Evolutionary conservation across 441 rosid species (phyloP).

Genomic region (Hura crepitans): DNA sequence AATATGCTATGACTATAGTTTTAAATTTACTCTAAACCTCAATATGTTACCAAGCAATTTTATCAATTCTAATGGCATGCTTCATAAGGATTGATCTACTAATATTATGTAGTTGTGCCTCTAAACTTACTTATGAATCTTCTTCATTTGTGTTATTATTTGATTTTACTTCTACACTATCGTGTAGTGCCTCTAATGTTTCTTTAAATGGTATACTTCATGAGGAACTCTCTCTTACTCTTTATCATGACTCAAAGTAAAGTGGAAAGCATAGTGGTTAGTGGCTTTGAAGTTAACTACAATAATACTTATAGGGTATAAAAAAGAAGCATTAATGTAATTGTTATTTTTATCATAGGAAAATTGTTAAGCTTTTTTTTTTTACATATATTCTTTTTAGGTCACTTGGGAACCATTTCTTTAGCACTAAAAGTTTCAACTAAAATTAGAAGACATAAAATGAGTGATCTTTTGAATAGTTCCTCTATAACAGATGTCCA

Average conservation of each 20-base stretch:
- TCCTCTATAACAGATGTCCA: slow-evolving; percentile 54
- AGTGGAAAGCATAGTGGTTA: slow-evolving; percentile 45
- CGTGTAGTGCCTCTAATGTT: slow-evolving; percentile 76
- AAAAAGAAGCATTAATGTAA: slow-evolving; percentile 5
- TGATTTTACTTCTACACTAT: slow-evolving; percentile 29
- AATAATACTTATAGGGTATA: slow-evolving; percentile 84
- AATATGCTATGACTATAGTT: no score
- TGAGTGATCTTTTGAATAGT: slow-evolving; percentile 49
- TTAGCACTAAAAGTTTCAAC: slow-evolving; percentile 83
- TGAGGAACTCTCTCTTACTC: slow-evolving; percentile 46
- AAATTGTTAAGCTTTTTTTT: slow-evolving; percentile 22
- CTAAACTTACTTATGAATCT: background rate
- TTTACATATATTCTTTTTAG: slow-evolving; percentile 35
- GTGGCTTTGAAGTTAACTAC: slow-evolving; percentile 79
- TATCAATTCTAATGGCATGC: background rate
- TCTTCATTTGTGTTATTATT: background rate
- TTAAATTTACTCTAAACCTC: no score
- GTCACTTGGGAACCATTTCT: slow-evolving; percentile 92
- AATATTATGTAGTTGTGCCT: background rate
- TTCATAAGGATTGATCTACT: background rate
- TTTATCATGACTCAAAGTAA: slow-evolving; percentile 42
- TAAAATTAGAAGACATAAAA: slow-evolving; percentile 47
- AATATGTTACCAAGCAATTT: no score
- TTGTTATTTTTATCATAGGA: slow-evolving; percentile 12
- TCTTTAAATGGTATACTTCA: slow-evolving; percentile 69